A percentile compares a stretch with the other conserved stretches of the same genome.
Evolutionary conservation across 805 yeast genomes (phyloP).

Genomic region (Pichia manshurica): DNA sequence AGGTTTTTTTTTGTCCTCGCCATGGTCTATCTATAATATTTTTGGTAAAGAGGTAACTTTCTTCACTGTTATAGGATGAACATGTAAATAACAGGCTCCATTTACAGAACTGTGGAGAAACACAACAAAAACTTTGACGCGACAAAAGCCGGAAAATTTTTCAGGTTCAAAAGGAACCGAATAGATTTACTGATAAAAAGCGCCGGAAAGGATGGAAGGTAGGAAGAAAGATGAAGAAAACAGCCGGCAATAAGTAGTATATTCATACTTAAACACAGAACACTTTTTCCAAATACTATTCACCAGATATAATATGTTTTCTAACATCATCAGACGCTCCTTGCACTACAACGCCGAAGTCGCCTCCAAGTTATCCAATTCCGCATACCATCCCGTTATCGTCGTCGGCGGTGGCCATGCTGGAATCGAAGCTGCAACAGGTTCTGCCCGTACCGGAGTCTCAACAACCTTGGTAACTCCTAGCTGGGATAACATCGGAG

Average conservation of each 20-base stretch:
- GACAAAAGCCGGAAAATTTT: no score
- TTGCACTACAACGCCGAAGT: constrained; percentile 14
- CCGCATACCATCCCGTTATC: constrained; percentile 50
- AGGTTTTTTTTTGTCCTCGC: background rate
- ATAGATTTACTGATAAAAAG: no score
- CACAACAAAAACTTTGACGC: no score
- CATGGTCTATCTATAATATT: constrained; percentile 1
- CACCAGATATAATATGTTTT: constrained; percentile 1
- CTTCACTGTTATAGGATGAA: no score
- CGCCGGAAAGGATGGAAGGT: no score
- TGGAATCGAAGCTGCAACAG: constrained; percentile 96
- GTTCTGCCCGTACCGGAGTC: constrained; percentile 80
- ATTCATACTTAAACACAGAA: background rate
- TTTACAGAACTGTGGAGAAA: no score
- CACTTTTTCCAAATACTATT: background rate
- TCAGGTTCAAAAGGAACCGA: no score
- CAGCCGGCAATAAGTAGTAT: no score
- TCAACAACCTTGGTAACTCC: constrained; percentile 74
- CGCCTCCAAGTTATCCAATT: constrained; percentile 1
- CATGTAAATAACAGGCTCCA: no score
- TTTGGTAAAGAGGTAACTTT: background rate
- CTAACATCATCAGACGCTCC: constrained; percentile 5
- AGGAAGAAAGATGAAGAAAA: no score
- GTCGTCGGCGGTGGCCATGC: constrained; percentile 99
- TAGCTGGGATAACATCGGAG: constrained; percentile 67